Percentiles rank a stretch among this genome's conserved stretches.
phyloP scores from a whole-genome alignment of 148 eudicot genomes.

The Rheum nobile region DNA sequence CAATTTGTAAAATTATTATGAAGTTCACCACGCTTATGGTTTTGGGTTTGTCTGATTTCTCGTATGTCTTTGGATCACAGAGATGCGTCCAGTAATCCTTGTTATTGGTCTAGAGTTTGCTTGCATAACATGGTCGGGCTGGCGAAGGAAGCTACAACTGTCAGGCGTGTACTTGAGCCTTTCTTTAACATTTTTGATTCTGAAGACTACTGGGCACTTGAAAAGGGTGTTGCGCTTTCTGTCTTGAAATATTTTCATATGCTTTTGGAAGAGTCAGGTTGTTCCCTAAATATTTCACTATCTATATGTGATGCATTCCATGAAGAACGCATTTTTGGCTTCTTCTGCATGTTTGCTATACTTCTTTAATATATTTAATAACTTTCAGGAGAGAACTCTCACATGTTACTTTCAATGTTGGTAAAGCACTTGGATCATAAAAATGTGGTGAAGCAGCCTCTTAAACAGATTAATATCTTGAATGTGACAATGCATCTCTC shows the following conservation, averaged over 20 bases:
- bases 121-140: constrained; percentile 67
- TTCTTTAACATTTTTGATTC: constrained; percentile 65
- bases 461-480: constrained; percentile 52
- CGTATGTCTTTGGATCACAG: constrained; percentile 20
- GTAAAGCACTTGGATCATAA: constrained; percentile 86
- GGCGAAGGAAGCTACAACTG: constrained; percentile 82
- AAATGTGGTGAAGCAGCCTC: constrained; percentile 55
- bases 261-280: constrained; percentile 79
- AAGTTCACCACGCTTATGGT: background rate
- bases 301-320: background rate
- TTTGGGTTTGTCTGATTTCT: background rate
- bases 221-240: constrained; percentile 63
- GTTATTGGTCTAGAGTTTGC: constrained; percentile 83
- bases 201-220: constrained; percentile 67
- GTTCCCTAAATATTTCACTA: background rate
- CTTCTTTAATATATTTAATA: constrained; percentile 1
- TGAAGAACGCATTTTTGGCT: background rate
- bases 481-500: constrained; percentile 52
- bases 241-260: constrained; percentile 58
- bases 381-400: constrained; percentile 48
- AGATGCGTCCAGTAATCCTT: constrained; percentile 58
- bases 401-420: constrained; percentile 55
- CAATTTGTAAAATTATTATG: background rate
- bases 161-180: constrained; percentile 83
- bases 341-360: constrained; percentile 5